Evolutionary conservation across 768 basidiomycete species (phyloP).

Genomic region (Hebeloma cylindrosporum): DNA sequence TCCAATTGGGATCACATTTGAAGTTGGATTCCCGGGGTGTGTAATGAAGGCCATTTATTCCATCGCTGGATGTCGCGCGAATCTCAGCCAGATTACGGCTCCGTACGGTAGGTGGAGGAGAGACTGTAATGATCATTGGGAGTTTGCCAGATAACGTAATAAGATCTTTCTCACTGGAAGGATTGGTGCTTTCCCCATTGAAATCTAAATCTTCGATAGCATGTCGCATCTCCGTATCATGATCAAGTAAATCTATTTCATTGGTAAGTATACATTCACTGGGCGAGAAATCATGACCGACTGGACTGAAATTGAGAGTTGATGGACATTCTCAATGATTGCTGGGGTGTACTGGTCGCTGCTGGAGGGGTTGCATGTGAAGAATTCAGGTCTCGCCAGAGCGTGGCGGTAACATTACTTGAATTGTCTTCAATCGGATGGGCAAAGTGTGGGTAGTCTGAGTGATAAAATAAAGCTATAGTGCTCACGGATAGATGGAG

Average conservation of each 20-base stretch:
- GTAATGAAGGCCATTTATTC: no score
- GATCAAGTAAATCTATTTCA: conserved; percentile 58
- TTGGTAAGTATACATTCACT: conserved; percentile 15
- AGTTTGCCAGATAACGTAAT: conserved; percentile 16
- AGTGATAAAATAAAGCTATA: no score
- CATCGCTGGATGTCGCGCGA: no score
- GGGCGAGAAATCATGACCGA: conserved; percentile 43
- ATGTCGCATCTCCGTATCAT: conserved; percentile 72
- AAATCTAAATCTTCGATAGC: conserved; percentile 57
- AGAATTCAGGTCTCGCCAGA: conserved; percentile 38
- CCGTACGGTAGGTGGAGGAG: conserved; percentile 12
- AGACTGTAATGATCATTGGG: conserved; percentile 2
- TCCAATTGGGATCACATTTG: not conserved
- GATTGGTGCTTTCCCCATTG: conserved; percentile 41
- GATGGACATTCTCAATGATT: conserved; percentile 54
- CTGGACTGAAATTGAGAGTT: conserved; percentile 51
- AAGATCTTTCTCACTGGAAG: conserved; percentile 13
- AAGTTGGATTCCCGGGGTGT: not conserved
- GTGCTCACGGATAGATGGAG: conserved; percentile 10
- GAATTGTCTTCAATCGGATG: conserved; percentile 25
- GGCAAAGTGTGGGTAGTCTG: not conserved
- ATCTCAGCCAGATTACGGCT: no score
- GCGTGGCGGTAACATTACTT: conserved; percentile 39
- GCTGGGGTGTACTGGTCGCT: conserved; percentile 56
- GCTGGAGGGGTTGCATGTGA: conserved; percentile 44